phyloP scores from a whole-genome alignment of 2,329 filamentous ascomycete genomes.

The Emergomyces pasteurianus region DNA sequence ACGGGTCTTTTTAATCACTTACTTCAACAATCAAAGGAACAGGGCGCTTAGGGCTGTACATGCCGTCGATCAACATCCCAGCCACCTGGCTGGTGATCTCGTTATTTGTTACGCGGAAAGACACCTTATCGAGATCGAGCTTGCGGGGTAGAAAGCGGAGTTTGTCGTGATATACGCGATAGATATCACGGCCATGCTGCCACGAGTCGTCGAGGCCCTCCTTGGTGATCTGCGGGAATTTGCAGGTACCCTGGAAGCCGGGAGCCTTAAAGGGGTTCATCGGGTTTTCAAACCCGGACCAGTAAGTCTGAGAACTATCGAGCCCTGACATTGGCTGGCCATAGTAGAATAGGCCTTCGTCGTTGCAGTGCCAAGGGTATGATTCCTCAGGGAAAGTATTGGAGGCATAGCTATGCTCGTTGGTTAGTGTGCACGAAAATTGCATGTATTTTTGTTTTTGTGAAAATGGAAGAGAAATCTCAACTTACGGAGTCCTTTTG shows the following conservation, averaged over 20 bases:
- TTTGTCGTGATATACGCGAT: conserved; percentile 60
- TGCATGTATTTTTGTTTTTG: background rate
- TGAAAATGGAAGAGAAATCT: too few species aligned
- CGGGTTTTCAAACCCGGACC: conserved; percentile 49
- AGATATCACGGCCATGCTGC: conserved; percentile 65
- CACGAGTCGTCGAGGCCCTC: conserved; percentile 61
- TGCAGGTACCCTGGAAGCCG: conserved; percentile 62
- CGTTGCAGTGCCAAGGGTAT: conserved; percentile 61
- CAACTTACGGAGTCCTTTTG: conserved; percentile 55
- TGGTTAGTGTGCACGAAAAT: background rate
- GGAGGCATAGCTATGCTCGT: conserved; percentile 43
- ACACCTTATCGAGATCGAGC: conserved; percentile 36
- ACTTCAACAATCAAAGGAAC: conserved; percentile 41
- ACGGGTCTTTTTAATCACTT: background rate
- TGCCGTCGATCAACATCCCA: conserved; percentile 59
- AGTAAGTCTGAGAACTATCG: conserved; percentile 49
- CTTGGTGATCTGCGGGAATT: conserved; percentile 69
- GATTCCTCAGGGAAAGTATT: conserved; percentile 66
- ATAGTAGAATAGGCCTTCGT: conserved; percentile 59
- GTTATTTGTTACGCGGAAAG: conserved; percentile 69
- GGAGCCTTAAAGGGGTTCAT: conserved; percentile 54
- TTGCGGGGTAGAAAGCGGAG: conserved; percentile 53
- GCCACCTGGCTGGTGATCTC: conserved; percentile 72
- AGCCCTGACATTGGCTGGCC: conserved; percentile 40
- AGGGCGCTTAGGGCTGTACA: conserved; percentile 40